Percentiles rank a stretch among this genome's conserved stretches.
These are phyloP conservation scores for Monosporascus sp. DNA, from an alignment of 2,329 filamentous ascomycete genomes.

Conservation along the genomic window DNA sequence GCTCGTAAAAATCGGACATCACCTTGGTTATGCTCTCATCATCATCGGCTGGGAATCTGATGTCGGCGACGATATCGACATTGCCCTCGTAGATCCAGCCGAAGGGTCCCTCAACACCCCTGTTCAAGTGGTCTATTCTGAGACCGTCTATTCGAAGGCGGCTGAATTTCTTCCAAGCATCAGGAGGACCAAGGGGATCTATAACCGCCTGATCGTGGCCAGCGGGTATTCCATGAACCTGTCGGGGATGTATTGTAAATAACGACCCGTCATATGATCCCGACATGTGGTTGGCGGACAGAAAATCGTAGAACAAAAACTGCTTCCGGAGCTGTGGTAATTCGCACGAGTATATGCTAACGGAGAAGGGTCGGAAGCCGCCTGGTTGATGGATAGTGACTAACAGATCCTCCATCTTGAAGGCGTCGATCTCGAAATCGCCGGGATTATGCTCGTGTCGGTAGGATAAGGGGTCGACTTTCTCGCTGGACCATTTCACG, in stretches of 20 bases:
- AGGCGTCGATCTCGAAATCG: slow-evolving; percentile 95
- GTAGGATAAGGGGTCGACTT: slow-evolving; percentile 78
- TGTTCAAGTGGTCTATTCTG: slow-evolving; percentile 93
- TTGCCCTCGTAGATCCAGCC: slow-evolving; percentile 98
- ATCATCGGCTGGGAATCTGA: slow-evolving; percentile 86
- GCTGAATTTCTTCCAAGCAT: slow-evolving; percentile 92
- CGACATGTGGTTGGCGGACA: slow-evolving; percentile 93
- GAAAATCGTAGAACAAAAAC: slow-evolving; percentile 96
- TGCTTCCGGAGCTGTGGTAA: slow-evolving; percentile 89
- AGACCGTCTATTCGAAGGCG: slow-evolving; percentile 87
- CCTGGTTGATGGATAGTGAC: slow-evolving; percentile 88
- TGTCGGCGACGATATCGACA: slow-evolving; percentile 91
- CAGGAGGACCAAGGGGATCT: slow-evolving; percentile 58
- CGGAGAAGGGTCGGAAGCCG: slow-evolving; percentile 87
- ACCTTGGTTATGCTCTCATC: slow-evolving; percentile 90
- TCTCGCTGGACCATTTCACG: slow-evolving; percentile 65
- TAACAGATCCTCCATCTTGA: slow-evolving; percentile 91
- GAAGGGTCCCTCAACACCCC: slow-evolving; percentile 88
- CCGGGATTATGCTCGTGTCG: slow-evolving; percentile 83
- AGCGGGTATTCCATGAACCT: slow-evolving; percentile 75
- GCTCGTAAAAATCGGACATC: slow-evolving; percentile 95
- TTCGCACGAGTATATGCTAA: slow-evolving; percentile 95
- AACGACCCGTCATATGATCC: slow-evolving; percentile 93
- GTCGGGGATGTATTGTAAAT: slow-evolving; percentile 93
- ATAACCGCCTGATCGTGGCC: slow-evolving; percentile 50